phyloP scores from a whole-genome alignment of 192 early-diverging fungal genomes.

The Allomyces arbusculus region DNA sequence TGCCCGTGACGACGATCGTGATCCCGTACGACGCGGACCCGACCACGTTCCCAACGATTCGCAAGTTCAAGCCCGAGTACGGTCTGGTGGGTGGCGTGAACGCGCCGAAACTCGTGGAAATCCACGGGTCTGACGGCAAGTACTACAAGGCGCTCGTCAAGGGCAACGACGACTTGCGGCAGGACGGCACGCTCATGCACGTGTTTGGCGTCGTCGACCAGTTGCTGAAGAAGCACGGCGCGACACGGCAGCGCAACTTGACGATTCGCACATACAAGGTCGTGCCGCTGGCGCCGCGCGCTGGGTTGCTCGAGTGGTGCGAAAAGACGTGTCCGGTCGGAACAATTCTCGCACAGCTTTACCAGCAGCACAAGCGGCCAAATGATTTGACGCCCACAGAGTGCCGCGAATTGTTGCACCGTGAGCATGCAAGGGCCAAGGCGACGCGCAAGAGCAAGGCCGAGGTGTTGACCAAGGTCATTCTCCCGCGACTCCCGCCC shows the following conservation, averaged over 20 bases:
- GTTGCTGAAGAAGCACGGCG: slow-evolving; percentile 23
- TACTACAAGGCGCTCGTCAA: slow-evolving; percentile 12
- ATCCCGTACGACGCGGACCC: neutral
- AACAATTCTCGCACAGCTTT: slow-evolving; percentile 10
- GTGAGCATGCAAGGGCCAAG: slow-evolving; percentile 14
- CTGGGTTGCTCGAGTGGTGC: slow-evolving; percentile 36
- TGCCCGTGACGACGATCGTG: no score
- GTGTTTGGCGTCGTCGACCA: slow-evolving; percentile 44
- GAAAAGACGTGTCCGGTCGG: slow-evolving; percentile 25
- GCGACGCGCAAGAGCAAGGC: slow-evolving; percentile 31
- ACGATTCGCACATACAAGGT: slow-evolving; percentile 32
- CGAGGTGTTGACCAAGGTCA: slow-evolving; percentile 26
- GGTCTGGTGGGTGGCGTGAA: neutral
- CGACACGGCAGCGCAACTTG: slow-evolving; percentile 23
- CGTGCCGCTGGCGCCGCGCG: slow-evolving; percentile 27
- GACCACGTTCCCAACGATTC: neutral
- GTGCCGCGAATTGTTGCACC: slow-evolving; percentile 18
- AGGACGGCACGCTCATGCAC: slow-evolving; percentile 48
- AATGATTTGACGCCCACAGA: slow-evolving; percentile 2
- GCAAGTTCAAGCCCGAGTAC: neutral
- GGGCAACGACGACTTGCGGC: slow-evolving; percentile 50
- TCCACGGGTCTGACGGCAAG: neutral
- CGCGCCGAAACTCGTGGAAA: neutral
- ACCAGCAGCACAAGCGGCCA: slow-evolving; percentile 16
- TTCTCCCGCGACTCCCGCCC: slow-evolving; percentile 25